Percentiles rank a stretch among this genome's conserved stretches.
Evolutionary conservation across 805 yeast genomes (phyloP).

Genomic region (Candida krabiensis): DNA sequence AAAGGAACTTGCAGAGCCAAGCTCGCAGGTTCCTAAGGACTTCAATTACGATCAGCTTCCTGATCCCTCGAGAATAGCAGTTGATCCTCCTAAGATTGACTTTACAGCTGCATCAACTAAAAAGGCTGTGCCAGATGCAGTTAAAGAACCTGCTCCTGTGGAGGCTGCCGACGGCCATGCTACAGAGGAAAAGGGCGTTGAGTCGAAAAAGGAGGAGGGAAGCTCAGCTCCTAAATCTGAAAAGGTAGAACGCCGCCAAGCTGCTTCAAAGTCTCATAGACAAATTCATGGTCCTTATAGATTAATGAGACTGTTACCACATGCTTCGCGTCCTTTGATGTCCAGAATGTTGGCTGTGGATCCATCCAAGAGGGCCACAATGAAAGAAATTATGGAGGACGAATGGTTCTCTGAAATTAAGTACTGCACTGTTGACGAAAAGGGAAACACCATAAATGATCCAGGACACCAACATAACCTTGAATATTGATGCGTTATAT

Average conservation of each 20-base stretch:
- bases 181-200: conserved; percentile 11
- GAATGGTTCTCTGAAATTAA: conserved; percentile 68
- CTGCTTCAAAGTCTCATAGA: conserved; percentile 40
- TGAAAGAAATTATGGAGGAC: conserved; percentile 64
- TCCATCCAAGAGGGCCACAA: conserved; percentile 59
- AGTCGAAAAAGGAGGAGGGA: not conserved
- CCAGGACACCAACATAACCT: conserved; percentile 53
- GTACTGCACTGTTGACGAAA: conserved; percentile 54
- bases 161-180: conserved; percentile 13
- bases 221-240: conserved; percentile 11
- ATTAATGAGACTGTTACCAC: conserved; percentile 77
- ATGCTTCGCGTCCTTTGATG: conserved; percentile 76
- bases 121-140: not conserved
- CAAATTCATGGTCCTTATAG: conserved; percentile 83
- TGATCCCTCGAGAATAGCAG: conserved; percentile 27
- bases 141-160: not conserved
- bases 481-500: conserved; percentile 22
- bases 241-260: conserved; percentile 36
- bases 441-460: conserved; percentile 41
- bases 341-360: conserved; percentile 66
- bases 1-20: conserved; percentile 12
- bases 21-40: conserved; percentile 30
- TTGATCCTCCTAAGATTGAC: conserved; percentile 14
- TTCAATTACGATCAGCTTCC: conserved; percentile 36
- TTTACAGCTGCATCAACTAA: conserved; percentile 1